These are phyloP conservation scores for Cyclocybe cylindracea DNA, from an alignment of 768 basidiomycete species.

Conservation along the genomic window DNA sequence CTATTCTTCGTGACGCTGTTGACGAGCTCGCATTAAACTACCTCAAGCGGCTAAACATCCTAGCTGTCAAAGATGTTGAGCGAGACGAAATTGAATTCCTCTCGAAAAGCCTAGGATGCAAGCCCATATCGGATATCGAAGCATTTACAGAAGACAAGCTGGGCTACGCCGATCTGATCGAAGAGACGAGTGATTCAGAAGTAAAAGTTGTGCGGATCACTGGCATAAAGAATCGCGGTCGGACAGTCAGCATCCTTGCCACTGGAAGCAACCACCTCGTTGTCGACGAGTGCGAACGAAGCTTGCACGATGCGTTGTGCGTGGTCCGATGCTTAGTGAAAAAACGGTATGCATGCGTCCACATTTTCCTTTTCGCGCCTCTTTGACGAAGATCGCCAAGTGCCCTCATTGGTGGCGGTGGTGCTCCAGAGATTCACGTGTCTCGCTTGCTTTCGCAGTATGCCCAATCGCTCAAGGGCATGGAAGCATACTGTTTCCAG, in stretches of 20 bases:
- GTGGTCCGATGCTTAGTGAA: constrained; percentile 98
- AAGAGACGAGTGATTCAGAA: constrained; percentile 80
- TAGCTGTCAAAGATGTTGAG: constrained; percentile 96
- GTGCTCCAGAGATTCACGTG: constrained; percentile 97
- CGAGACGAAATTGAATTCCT: constrained; percentile 99
- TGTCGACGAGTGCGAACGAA: constrained; percentile 95
- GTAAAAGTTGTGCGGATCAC: constrained; percentile 94
- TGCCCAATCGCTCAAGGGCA: constrained; percentile 91
- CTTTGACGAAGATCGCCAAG: constrained; percentile 29
- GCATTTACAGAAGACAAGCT: constrained; percentile 98
- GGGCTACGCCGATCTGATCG: constrained; percentile 93
- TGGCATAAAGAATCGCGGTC: constrained; percentile 91
- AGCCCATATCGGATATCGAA: constrained; percentile 96
- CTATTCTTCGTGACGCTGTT: constrained; percentile 98
- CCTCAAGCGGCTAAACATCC: constrained; percentile 94
- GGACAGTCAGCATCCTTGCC: constrained; percentile 93
- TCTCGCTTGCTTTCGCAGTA: constrained; percentile 90
- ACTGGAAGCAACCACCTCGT: constrained; percentile 93
- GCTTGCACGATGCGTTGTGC: constrained; percentile 98
- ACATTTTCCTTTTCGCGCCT: background rate
- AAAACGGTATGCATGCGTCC: constrained; percentile 68
- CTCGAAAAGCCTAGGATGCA: constrained; percentile 91
- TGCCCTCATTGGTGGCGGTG: constrained; percentile 93
- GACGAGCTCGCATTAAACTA: constrained; percentile 97
- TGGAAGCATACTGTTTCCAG: constrained; percentile 99